Evolutionary conservation across 768 basidiomycete species (phyloP), one percentile per base, ranked within the genome.

Genomic region (Termitomyces sp.): DNA sequence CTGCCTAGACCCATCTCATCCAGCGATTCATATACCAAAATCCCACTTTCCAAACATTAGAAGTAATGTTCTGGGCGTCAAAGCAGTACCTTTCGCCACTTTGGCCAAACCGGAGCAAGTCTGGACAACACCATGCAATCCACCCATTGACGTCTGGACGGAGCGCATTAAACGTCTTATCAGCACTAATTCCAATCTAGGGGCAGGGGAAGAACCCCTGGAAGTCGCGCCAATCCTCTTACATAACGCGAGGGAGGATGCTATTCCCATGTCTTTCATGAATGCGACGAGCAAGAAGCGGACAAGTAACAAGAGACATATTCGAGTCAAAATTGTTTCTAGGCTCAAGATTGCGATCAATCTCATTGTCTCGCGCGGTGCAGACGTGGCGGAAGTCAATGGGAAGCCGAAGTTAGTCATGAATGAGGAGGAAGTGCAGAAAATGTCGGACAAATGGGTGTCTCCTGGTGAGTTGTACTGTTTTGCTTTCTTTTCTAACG

Each of bases 351-450:
- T 67, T 10, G 74, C 75, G 5, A 42, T 79, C 28, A 67, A 64
- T 23, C 66, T 79, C 17, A 71, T 81, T 35, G 71, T 75, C 23
- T 64, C 68, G 4, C 73, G 76, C 5, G 77, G 76, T 0, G 78
- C 78, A 14, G 62, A 74, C 43, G 66, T 62, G 30, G 57, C 50
- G 7, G 54, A 65, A 21, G 43, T 44, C 28, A 56, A 66, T 23
- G 59, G 64, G 30, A 60, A 58, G 26, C 53, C 23, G 23, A 57
- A 53, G 30, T 48, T 70, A 2, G 60, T 67, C 4, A 59, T 69
- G 28, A 55, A 65, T 50, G 64, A 70, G 10, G 43, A 61, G 0
- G 68, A 70, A 31, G 64, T 64, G 2, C 49, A 43, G 45, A 53
- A 60, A 49, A 49, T 63, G 60, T 64, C 68, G 19, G 47, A 59